phyloP scores from a whole-genome alignment of 441 rosid species.

The Aquilaria agallochum region DNA sequence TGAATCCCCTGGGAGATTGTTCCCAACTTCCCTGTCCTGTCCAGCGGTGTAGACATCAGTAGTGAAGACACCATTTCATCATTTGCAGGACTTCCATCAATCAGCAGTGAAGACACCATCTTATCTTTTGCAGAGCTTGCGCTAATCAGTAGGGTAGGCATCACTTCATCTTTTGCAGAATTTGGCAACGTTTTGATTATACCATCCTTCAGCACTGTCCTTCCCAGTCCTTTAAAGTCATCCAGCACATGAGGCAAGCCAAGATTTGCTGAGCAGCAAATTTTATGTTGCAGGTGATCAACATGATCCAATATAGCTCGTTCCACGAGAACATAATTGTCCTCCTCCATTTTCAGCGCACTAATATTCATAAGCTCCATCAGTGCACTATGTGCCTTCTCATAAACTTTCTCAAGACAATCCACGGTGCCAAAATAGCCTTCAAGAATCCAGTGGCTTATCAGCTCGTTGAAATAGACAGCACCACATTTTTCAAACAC shows the following conservation, averaged over 20 bases:
- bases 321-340: conserved; percentile 38
- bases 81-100: conserved; percentile 31
- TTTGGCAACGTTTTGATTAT: conserved; percentile 39
- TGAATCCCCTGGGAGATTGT: conserved; percentile 18
- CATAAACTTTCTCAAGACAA: conserved; percentile 37
- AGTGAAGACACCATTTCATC: conserved; percentile 27
- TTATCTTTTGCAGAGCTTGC: conserved; percentile 19
- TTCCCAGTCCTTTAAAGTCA: conserved; percentile 26
- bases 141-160: conserved; percentile 41
- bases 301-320: conserved; percentile 17
- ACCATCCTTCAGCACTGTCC: conserved; percentile 39
- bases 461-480: conserved; percentile 49
- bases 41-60: conserved; percentile 33
- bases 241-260: conserved; percentile 32
- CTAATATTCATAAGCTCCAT: conserved; percentile 45
- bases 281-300: conserved; percentile 11
- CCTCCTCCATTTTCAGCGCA: conserved; percentile 42
- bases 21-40: conserved; percentile 22
- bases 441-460: conserved; percentile 59
- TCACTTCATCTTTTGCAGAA: conserved; percentile 14
- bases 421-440: conserved; percentile 35
- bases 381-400: conserved; percentile 36
- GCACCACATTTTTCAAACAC: conserved; percentile 26
- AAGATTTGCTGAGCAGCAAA: conserved; percentile 19
- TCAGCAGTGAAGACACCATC: conserved; percentile 26